Conservation (phyloP, 768 basidiomycete species). For the Collybiopsis confluens region DNA sequence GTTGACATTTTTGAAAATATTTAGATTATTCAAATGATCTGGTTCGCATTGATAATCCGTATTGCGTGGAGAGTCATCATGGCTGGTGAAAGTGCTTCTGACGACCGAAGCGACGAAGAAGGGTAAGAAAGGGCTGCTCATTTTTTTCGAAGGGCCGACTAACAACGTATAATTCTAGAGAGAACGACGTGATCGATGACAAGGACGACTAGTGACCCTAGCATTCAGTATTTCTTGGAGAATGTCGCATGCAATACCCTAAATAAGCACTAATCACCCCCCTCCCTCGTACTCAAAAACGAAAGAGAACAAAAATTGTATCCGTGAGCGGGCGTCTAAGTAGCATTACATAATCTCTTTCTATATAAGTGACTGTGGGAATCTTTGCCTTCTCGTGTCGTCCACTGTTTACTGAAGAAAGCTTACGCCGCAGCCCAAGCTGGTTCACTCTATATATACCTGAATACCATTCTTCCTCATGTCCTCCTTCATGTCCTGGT, state of each 20-base stretch:
- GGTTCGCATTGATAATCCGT: conserved; percentile 84
- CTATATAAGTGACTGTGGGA: not conserved
- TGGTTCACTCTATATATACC: not conserved
- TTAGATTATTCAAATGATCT: conserved; percentile 71
- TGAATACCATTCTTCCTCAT: not conserved
- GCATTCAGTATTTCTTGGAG: not conserved
- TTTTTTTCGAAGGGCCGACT: not conserved
- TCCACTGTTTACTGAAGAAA: not conserved
- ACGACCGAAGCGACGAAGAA: conserved; percentile 84
- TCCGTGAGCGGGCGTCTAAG: not conserved
- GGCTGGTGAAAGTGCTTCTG: conserved; percentile 71
- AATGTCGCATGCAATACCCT: not conserved
- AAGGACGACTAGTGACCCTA: conserved; percentile 12
- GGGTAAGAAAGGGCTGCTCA: not conserved
- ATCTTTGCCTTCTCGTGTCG: conserved; percentile 21
- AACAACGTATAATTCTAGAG: not conserved
- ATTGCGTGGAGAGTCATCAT: conserved; percentile 79
- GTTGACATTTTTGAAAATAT: not conserved
- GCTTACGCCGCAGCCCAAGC: conserved; percentile 8
- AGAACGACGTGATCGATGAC: not conserved
- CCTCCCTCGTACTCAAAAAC: too few relatives aligned
- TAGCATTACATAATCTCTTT: too few relatives aligned
- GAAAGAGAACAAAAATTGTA: too few relatives aligned
- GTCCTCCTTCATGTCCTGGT: conserved; percentile 78
- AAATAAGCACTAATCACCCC: too few relatives aligned